phyloP scores from a whole-genome alignment of 2,329 filamentous ascomycete genomes.

The Curvularia lunata region DNA sequence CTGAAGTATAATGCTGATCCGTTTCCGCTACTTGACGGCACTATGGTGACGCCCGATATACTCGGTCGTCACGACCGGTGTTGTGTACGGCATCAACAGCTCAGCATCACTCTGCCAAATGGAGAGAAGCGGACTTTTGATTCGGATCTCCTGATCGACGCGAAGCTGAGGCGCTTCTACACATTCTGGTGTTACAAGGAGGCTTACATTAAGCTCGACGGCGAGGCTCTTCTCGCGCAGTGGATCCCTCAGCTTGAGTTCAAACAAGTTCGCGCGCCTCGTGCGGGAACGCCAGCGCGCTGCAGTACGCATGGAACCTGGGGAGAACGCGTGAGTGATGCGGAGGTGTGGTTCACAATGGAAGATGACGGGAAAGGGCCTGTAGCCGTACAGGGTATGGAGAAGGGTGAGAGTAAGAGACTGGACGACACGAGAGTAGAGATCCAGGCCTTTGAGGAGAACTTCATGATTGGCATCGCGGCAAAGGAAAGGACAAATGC shows the following conservation, averaged over 20 bases:
- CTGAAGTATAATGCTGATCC: slow-evolving; percentile 63
- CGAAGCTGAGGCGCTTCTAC: slow-evolving; percentile 74
- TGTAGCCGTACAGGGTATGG: slow-evolving; percentile 3
- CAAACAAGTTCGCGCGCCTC: slow-evolving; percentile 61
- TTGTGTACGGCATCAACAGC: slow-evolving; percentile 46
- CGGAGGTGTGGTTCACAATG: slow-evolving; percentile 58
- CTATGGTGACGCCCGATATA: slow-evolving; percentile 47
- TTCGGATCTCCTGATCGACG: slow-evolving; percentile 60
- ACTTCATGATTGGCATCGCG: slow-evolving; percentile 66
- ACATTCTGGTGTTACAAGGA: slow-evolving; percentile 80
- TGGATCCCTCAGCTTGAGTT: slow-evolving; percentile 78
- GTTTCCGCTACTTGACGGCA: slow-evolving; percentile 55
- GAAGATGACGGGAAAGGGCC: slow-evolving; percentile 39
- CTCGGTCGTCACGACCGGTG: slow-evolving; percentile 55
- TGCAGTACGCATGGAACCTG: slow-evolving; percentile 54
- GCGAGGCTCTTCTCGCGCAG: slow-evolving; percentile 74
- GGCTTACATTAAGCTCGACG: slow-evolving; percentile 82
- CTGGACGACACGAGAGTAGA: slow-evolving; percentile 63
- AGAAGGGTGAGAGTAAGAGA: slow-evolving; percentile 12
- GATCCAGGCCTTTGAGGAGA: slow-evolving; percentile 63
- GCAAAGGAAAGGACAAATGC: slow-evolving; percentile 38
- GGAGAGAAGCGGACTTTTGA: slow-evolving; percentile 49
- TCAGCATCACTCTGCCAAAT: slow-evolving; percentile 47
- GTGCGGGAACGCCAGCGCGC: slow-evolving; percentile 49
- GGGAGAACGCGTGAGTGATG: slow-evolving; percentile 56